Evolutionary conservation across 2,329 filamentous ascomycete species (phyloP).

Genomic region (Fusarium penzigii): DNA sequence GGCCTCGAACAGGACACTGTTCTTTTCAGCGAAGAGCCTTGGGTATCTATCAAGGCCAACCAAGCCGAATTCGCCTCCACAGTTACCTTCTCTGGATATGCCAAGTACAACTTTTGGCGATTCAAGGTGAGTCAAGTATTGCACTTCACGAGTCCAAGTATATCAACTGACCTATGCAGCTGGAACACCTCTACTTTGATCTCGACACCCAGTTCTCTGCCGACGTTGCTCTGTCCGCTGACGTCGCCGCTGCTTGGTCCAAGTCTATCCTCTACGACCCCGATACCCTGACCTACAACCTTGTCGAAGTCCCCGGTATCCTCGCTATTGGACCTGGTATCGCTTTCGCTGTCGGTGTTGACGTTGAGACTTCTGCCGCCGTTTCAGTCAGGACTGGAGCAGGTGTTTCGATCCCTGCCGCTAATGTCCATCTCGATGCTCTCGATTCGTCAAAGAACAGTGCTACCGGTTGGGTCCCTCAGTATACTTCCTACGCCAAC

Average conservation of each 20-base stretch:
- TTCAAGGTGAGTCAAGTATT: constrained; percentile 19
- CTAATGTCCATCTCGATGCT: constrained; percentile 42
- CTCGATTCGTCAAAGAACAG: constrained; percentile 30
- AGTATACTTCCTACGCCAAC: constrained; percentile 37
- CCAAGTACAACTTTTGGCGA: constrained; percentile 40
- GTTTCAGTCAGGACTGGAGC: constrained; percentile 34
- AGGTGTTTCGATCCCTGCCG: constrained; percentile 34
- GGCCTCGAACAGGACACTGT: constrained; percentile 6
- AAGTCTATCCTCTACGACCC: constrained; percentile 38
- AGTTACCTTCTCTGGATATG: constrained; percentile 43
- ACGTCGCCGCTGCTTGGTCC: constrained; percentile 35
- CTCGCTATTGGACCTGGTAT: constrained; percentile 40
- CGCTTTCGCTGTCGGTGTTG: constrained; percentile 39
- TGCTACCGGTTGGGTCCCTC: constrained; percentile 38
- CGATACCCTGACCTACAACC: constrained; percentile 37
- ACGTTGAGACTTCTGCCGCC: constrained; percentile 36
- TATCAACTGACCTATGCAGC: constrained; percentile 12
- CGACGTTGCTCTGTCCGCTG: constrained; percentile 37
- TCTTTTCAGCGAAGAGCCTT: constrained; percentile 13
- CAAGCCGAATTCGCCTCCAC: constrained; percentile 32
- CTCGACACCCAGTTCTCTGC: constrained; percentile 41
- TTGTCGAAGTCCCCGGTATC: constrained; percentile 43
- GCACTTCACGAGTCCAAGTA: neutral
- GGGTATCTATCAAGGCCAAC: constrained; percentile 13
- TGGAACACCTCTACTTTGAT: constrained; percentile 40